These are phyloP conservation scores for Backusella luteola DNA, from an alignment of 192 early-diverging fungal species.

Conservation along the genomic window DNA sequence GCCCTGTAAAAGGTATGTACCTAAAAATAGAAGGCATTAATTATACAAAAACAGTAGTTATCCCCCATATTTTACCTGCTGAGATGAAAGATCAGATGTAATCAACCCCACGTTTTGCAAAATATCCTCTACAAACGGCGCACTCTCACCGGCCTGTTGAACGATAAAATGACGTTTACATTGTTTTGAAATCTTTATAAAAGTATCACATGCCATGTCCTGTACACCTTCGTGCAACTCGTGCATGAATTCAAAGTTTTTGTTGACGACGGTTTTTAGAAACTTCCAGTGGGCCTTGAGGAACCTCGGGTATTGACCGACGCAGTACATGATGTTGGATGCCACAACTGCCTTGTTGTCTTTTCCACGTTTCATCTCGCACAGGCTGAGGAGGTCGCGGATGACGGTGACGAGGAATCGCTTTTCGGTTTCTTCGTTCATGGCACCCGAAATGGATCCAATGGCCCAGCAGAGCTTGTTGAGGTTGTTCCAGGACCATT, in stretches of 20 bases:
- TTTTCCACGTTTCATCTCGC: slow-evolving; percentile 97
- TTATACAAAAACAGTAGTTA: not conserved
- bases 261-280: slow-evolving; percentile 99
- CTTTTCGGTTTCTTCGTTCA: slow-evolving; percentile 96
- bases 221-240: slow-evolving; percentile 99
- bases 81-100: slow-evolving; percentile 86
- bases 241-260: slow-evolving; percentile 99
- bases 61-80: slow-evolving; percentile 50
- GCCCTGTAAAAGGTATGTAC: slow-evolving; percentile 99
- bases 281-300: slow-evolving; percentile 99
- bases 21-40: not conserved
- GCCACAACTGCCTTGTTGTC: slow-evolving; percentile 99
- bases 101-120: slow-evolving; percentile 73
- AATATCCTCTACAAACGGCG: slow-evolving; percentile 97
- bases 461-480: slow-evolving; percentile 99
- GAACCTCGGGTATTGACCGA: slow-evolving; percentile 99
- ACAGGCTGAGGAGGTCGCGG: slow-evolving; percentile 92
- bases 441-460: slow-evolving; percentile 96
- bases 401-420: slow-evolving; percentile 97
- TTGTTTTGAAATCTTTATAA: slow-evolving; percentile 99
- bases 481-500: slow-evolving; percentile 98
- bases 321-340: slow-evolving; percentile 99
- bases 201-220: slow-evolving; percentile 99
- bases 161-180: slow-evolving; percentile 94
- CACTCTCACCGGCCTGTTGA: slow-evolving; percentile 84